Base-by-base conservation (phyloP, 352 stramenopile genomes). In the Globisporangium radiosum region DNA sequence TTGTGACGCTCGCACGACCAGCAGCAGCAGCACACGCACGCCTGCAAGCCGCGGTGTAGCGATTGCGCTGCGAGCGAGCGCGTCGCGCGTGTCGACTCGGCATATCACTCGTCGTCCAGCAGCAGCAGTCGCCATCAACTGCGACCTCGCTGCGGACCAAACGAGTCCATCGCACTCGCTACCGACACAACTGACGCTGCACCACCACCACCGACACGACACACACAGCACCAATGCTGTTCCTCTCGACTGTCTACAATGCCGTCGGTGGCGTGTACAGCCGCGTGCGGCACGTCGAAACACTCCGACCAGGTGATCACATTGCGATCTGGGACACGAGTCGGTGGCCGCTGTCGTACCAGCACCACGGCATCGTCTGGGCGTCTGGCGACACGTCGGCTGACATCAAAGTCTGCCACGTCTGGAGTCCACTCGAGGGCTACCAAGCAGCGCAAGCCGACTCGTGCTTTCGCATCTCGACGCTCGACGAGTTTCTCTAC, bases 291-390 rank as follows among this genome's bases (percentile, higher is more conserved):
- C 83, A 87, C 62, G 66, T 91, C 57, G 62, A 73, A 54, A 92
- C 82, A 19, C 70, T 94, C 56, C 83, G 85, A 19, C 83, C 85
- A 0, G 85, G 81, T 15, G 85, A 94, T 69, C 85, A 94, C 71
- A 81, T 94, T 57, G 78, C 70, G 49, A 90, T 94, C 68, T 94
- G 85, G 85, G 85, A 94, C 71, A 76, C 75, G 57, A 92, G 81
- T 59, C 85, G 85, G 53, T 94, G 85, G 85, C 85, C 85, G 15
- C 75, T 94, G 52, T 76, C 77, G 43, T 94, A 94, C 71, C 82
- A 92, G 62, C 85, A 94, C 63, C 85, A 94, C 65, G 85, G 85
- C 47, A 90, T 94, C 57, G 75, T 94, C 14, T 92, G 81, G 83
- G 75, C 76, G 5, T 89, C 82, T n/a, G 85, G 85, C 43, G 75